These are phyloP conservation scores for Sporobolomyces pararoseus DNA, from an alignment of 768 basidiomycete genomes.

Conservation along the genomic window DNA sequence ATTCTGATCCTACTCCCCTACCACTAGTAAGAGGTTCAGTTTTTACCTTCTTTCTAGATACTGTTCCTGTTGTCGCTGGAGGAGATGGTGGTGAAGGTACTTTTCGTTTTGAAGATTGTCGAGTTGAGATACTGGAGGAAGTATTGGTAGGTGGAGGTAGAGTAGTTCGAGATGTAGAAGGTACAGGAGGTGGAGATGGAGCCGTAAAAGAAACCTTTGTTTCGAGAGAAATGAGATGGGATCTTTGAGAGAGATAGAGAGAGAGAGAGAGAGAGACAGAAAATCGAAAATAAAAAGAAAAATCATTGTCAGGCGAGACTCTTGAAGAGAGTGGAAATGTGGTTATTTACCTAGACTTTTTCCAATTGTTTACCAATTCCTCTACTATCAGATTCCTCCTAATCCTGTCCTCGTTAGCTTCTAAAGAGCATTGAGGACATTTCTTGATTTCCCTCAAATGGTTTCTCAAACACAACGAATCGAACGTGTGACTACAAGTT, in stretches of 20 bases:
- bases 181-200: background rate
- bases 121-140: background rate
- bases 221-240: conserved; percentile 18
- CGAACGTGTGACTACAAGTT: conserved; percentile 35
- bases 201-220: background rate
- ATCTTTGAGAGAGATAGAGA: conserved; percentile 14
- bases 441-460: conserved; percentile 1
- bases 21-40: background rate
- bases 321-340: no score
- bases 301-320: no score
- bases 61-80: background rate
- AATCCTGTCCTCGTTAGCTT: conserved; percentile 21
- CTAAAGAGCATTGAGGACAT: conserved; percentile 10
- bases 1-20: background rate
- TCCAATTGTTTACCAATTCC: conserved; percentile 46
- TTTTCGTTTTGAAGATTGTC: conserved; percentile 14
- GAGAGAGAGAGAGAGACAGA: no score
- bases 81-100: background rate
- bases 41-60: background rate
- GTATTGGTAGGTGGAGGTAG: background rate
- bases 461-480: conserved; percentile 28
- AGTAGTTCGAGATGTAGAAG: background rate
- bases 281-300: no score
- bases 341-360: conserved; percentile 15
- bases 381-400: conserved; percentile 13